phyloP scores from a whole-genome alignment of 345 rosid genomes.

The Erysimum cheiranthoides region DNA sequence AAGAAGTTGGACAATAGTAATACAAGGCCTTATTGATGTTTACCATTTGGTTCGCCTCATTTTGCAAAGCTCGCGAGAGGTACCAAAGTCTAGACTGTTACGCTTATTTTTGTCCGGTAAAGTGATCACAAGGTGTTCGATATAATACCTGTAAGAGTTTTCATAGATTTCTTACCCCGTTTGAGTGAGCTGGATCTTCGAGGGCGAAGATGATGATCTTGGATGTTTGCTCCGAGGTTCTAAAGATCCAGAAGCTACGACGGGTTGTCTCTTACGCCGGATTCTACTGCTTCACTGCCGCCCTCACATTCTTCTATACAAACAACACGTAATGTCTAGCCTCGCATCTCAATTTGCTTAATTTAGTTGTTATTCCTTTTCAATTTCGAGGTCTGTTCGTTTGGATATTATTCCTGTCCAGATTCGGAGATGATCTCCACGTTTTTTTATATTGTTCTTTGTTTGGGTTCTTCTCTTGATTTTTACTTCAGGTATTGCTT shows the following conservation, averaged over 20 bases:
- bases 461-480: background rate
- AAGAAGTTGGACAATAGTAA: background rate
- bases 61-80: background rate
- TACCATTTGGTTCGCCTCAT: background rate
- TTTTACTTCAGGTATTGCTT: background rate
- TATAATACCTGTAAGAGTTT: constrained; percentile 31
- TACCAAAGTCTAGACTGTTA: no score
- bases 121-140: constrained; percentile 32
- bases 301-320: constrained; percentile 67
- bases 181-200: background rate
- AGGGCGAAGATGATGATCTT: constrained; percentile 44
- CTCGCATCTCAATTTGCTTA: background rate
- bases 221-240: constrained; percentile 57
- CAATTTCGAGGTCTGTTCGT: background rate
- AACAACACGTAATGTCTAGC: constrained; percentile 76
- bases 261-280: constrained; percentile 73
- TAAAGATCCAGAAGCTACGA: constrained; percentile 86
- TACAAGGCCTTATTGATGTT: background rate
- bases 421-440: background rate
- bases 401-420: constrained; percentile 5
- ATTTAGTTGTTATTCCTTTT: background rate
- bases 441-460: background rate
- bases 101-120: background rate
- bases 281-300: constrained; percentile 68
- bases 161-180: background rate